Percentiles rank a stretch among this genome's conserved stretches.
Conservation (phyloP, 257 asterid genomes). For the Rauvolfia tetraphylla region DNA sequence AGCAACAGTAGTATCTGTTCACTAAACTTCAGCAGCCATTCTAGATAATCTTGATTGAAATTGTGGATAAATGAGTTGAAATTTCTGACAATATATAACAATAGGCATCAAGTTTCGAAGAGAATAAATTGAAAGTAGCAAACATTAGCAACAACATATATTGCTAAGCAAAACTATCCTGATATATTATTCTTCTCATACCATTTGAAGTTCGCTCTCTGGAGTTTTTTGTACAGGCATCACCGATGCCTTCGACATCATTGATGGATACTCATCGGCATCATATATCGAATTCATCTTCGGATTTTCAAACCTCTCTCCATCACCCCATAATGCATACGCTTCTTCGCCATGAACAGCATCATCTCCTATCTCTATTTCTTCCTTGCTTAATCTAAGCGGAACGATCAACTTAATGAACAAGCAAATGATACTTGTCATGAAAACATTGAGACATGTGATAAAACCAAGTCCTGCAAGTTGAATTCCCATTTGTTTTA, state of each 20-base stretch:
- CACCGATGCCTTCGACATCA: constrained; percentile 22
- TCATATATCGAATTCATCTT: constrained; percentile 40
- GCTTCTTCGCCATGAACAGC: constrained; percentile 49
- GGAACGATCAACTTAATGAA: constrained; percentile 36
- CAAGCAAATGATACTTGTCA: constrained; percentile 40
- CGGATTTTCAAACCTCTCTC: constrained; percentile 26
- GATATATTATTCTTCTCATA: constrained; percentile 14
- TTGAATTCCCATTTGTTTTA: constrained; percentile 42
- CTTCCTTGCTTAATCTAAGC: constrained; percentile 39
- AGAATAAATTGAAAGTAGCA: too few relatives aligned
- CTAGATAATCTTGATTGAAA: too few relatives aligned
- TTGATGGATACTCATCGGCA: constrained; percentile 46
- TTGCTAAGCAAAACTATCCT: too few relatives aligned
- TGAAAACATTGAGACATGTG: constrained; percentile 34
- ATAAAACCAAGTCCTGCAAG: constrained; percentile 35
- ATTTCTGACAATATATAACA: too few relatives aligned
- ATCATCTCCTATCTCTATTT: constrained; percentile 32
- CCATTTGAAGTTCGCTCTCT: constrained; percentile 34
- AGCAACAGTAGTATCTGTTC: too few relatives aligned
- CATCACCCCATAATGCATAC: constrained; percentile 29
- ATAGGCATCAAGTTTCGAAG: too few relatives aligned
- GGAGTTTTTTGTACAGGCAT: constrained; percentile 4
- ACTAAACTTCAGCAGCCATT: too few relatives aligned
- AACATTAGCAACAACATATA: too few relatives aligned
- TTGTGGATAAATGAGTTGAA: too few relatives aligned